Base-by-base conservation (phyloP, 1,284 basidiomycete species). In the Ustilago curta region DNA sequence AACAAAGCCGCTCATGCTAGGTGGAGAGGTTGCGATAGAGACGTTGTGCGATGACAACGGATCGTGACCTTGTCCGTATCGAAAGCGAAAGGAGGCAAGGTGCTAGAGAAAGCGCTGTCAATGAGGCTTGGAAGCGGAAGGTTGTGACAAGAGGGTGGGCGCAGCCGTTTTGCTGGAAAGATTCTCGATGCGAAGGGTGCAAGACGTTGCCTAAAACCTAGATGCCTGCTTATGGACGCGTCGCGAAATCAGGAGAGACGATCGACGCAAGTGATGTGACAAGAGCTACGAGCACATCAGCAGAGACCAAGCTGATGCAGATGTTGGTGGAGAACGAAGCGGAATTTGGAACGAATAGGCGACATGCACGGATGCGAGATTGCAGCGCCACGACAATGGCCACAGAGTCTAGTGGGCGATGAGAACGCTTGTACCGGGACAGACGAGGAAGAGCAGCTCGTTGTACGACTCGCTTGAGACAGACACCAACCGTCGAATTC, bases 1-100 rank as follows among this genome's bases (percentile, higher is more conserved):
- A 16, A 60, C 74, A 25, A 65, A 57, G 50, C 74, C 74, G 74
- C 52, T 76, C 74, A 76, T 76, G 51, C 69, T 71, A 68, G 50
- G 52, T 55, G 51, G 59, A 50, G 29, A 50, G 55, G 27, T 31
- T 5, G 53, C 39, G 32, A 54, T 29, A 44, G 4, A 25, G 47
- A 39, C 23, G 29, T 19, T 27, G 39, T 44, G 37, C 3, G 35
- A 16, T n/a, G 50, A 57, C 42, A 56, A 45, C 58, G 50, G 27
- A 61, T 59, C 52, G 55, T 31, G 55, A 53, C 37, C 50, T 47
- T 37, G 52, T 54, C n/a, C 23, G 25, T 32, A 37, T 44, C 45
- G 39, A 32, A 14, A 25, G 27, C 39, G 55, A 59, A 19, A 19
- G 35, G 51, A 58, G 49, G 48, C 47, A 48, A 55, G 53, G 53